A percentile compares a stretch with the other conserved stretches of the same genome.
Evolutionary conservation across 768 basidiomycete species (phyloP).

Genomic region (Lactarius sanguifluus): DNA sequence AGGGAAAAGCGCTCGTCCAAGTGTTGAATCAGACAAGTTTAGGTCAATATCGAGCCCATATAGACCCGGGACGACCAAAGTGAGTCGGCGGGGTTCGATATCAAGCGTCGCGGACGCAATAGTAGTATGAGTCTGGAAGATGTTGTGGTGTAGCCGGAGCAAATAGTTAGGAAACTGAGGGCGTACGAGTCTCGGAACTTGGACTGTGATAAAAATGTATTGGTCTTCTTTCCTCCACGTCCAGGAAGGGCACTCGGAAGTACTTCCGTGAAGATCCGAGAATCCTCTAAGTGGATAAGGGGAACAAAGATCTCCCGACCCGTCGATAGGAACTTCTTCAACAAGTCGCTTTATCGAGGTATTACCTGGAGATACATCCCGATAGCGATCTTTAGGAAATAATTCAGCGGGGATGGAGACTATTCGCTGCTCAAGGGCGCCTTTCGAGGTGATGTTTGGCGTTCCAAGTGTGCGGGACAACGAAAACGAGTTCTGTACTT

Average conservation of each 20-base stretch:
- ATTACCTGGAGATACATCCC: constrained; percentile 19
- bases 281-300: constrained; percentile 6
- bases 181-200: constrained; percentile 60
- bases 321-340: constrained; percentile 46
- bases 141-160: not conserved
- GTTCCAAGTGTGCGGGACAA: constrained; percentile 69
- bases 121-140: constrained; percentile 45
- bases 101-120: constrained; percentile 57
- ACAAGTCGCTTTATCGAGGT: constrained; percentile 45
- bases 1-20: constrained; percentile 36
- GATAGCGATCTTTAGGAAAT: constrained; percentile 34
- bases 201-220: constrained; percentile 48
- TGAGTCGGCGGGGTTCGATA: constrained; percentile 59
- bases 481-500: constrained; percentile 55
- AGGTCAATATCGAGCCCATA: constrained; percentile 61
- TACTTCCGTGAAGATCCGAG: not conserved
- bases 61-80: constrained; percentile 49
- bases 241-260: constrained; percentile 46
- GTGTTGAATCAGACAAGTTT: constrained; percentile 53
- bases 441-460: constrained; percentile 78
- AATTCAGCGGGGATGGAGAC: constrained; percentile 53
- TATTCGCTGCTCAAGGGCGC: constrained; percentile 58
- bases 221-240: constrained; percentile 48
- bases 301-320: constrained; percentile 39
- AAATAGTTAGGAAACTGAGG: constrained; percentile 9